These are phyloP conservation scores for Microdochium bolleyi DNA, from an alignment of 2,329 filamentous ascomycete species.

Conservation along the genomic window DNA sequence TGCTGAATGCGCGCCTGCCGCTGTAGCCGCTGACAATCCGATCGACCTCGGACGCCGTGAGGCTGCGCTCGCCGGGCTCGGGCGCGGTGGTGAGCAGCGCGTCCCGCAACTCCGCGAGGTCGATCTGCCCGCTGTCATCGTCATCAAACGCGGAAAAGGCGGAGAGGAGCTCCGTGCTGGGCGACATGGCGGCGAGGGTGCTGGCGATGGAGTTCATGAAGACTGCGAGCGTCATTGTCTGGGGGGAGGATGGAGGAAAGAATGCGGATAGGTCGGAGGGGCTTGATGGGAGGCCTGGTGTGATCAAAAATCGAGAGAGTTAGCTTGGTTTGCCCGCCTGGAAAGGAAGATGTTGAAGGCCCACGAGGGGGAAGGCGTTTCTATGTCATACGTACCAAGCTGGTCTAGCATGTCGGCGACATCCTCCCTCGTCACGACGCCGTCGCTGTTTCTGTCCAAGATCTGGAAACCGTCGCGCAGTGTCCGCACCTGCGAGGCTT, in stretches of 20 bases:
- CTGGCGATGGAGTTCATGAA: constrained; percentile 79
- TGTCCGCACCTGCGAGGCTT: constrained; percentile 75
- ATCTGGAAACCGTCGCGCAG: constrained; percentile 92
- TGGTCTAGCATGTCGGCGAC: constrained; percentile 83
- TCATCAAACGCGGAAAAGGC: constrained; percentile 95
- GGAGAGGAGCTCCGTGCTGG: constrained; percentile 71
- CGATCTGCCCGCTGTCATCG: constrained; percentile 88
- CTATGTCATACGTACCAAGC: constrained; percentile 51
- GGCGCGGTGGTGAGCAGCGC: constrained; percentile 76
- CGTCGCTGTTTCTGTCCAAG: constrained; percentile 82
- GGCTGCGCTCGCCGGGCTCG: constrained; percentile 56
- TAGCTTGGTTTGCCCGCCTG: too few relatives aligned
- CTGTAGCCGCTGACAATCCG: constrained; percentile 82
- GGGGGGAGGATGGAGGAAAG: constrained; percentile 66
- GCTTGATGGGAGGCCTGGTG: constrained; percentile 63
- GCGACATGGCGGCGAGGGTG: constrained; percentile 66
- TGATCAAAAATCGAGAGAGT: background rate
- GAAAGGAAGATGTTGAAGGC: constrained; percentile 4
- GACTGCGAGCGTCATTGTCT: constrained; percentile 73
- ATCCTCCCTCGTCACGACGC: constrained; percentile 72
- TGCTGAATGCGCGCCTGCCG: constrained; percentile 74
- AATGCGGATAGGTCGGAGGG: constrained; percentile 67
- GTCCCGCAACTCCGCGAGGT: constrained; percentile 73
- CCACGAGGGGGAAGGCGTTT: too few relatives aligned
- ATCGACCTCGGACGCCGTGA: constrained; percentile 72